phyloP scores from a whole-genome alignment of 2,329 filamentous ascomycete genomes.

The Fusarium sambucinum region DNA sequence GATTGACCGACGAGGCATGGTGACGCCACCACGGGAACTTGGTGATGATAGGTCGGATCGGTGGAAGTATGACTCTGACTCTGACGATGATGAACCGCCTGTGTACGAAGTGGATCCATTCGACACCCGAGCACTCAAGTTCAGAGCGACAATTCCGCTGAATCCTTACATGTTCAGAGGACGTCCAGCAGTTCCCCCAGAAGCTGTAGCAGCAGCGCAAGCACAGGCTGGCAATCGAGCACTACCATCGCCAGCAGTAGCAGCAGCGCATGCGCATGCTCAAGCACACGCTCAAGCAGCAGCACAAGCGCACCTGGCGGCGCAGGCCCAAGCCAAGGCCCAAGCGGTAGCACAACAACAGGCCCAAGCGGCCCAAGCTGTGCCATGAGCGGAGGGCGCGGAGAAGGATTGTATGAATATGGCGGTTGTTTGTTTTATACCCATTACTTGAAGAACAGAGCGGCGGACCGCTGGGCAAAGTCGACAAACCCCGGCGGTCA shows the following conservation, averaged over 20 bases:
- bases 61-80: slow-evolving; percentile 90
- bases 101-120: slow-evolving; percentile 82
- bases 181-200: slow-evolving; percentile 52
- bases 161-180: slow-evolving; percentile 58
- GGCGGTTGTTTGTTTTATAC: slow-evolving; percentile 47
- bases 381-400: slow-evolving; percentile 19
- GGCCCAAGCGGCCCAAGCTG: slow-evolving; percentile 40
- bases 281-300: slow-evolving; percentile 48
- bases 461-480: slow-evolving; percentile 24
- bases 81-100: slow-evolving; percentile 83
- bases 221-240: slow-evolving; percentile 43
- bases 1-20: slow-evolving; percentile 84
- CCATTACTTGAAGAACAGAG: slow-evolving; percentile 38
- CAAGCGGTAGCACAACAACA: too few species aligned
- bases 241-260: slow-evolving; percentile 45
- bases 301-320: slow-evolving; percentile 46
- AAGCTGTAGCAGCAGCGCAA: slow-evolving; percentile 44
- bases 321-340: slow-evolving; percentile 43
- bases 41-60: slow-evolving; percentile 68
- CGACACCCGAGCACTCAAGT: slow-evolving; percentile 69
- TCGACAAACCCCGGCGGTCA: slow-evolving; percentile 7
- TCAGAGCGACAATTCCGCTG: slow-evolving; percentile 69
- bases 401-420: slow-evolving; percentile 45
- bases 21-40: slow-evolving; percentile 61
- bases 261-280: slow-evolving; percentile 46